Evolutionary conservation across 2,329 filamentous ascomycete species (phyloP).

Genomic region (Clonostachys chloroleuca): DNA sequence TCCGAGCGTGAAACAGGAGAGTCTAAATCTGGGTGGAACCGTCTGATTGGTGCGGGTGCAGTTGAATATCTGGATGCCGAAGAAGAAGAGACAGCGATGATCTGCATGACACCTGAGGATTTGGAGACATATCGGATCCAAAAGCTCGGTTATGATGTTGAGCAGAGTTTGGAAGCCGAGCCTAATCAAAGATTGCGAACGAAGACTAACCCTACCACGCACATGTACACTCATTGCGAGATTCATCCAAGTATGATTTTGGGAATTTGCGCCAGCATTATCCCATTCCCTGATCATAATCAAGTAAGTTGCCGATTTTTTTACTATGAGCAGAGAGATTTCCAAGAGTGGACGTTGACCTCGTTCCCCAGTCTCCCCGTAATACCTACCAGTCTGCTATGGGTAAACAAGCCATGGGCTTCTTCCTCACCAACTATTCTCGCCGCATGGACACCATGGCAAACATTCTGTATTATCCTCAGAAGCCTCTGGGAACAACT

Average conservation of each 20-base stretch:
- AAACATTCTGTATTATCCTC: slow-evolving; percentile 97
- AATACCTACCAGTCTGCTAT: slow-evolving; percentile 99
- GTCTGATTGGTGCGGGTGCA: slow-evolving; percentile 76
- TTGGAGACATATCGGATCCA: slow-evolving; percentile 72
- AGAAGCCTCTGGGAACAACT: slow-evolving; percentile 94
- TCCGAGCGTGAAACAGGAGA: slow-evolving; percentile 51
- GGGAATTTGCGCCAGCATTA: slow-evolving; percentile 97
- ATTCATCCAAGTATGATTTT: slow-evolving; percentile 99
- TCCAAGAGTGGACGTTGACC: not conserved
- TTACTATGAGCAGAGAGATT: not conserved
- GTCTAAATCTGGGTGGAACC: slow-evolving; percentile 80
- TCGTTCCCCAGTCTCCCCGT: slow-evolving; percentile 73
- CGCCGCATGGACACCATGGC: slow-evolving; percentile 99
- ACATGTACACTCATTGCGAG: slow-evolving; percentile 96
- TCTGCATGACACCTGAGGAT: slow-evolving; percentile 97
- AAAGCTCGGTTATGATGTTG: slow-evolving; percentile 33
- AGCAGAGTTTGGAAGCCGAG: slow-evolving; percentile 60
- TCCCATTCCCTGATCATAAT: slow-evolving; percentile 99
- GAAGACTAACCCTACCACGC: slow-evolving; percentile 78
- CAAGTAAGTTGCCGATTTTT: slow-evolving; percentile 47
- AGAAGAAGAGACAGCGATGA: slow-evolving; percentile 98
- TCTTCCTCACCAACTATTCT: slow-evolving; percentile 95
- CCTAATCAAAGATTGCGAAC: slow-evolving; percentile 86
- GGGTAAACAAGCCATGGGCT: slow-evolving; percentile 99
- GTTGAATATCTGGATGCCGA: slow-evolving; percentile 97